phyloP scores from a whole-genome alignment of 495 filamentous ascomycete species.

The Darksidea phi region DNA sequence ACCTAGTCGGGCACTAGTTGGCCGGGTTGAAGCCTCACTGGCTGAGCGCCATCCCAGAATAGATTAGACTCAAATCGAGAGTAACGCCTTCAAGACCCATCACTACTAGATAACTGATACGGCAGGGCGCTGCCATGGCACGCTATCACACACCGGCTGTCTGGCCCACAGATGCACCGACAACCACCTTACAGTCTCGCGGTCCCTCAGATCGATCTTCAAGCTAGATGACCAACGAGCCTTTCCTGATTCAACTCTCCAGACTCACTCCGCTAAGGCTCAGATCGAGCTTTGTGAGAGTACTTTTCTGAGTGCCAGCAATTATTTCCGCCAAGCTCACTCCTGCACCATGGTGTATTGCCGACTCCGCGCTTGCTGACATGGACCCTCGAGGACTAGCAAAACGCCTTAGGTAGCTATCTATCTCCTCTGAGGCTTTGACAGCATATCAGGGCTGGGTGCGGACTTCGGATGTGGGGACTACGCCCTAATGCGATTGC shows the following conservation, averaged over 20 bases:
- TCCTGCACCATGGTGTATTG: background rate
- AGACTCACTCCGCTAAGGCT: no score
- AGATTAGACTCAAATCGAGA: background rate
- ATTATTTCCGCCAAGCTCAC: no score
- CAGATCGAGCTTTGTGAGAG: no score
- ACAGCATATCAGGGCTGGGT: background rate
- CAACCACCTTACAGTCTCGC: no score
- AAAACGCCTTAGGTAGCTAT: background rate
- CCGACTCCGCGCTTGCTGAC: background rate
- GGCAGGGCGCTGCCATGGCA: no score
- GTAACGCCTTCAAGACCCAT: background rate
- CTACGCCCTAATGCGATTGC: background rate
- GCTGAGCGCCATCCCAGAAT: background rate
- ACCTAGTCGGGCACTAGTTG: background rate
- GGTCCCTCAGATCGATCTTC: no score
- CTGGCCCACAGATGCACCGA: no score
- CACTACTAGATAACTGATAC: background rate
- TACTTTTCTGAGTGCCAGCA: no score
- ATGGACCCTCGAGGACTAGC: background rate
- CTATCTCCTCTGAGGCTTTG: background rate
- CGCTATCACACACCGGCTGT: no score
- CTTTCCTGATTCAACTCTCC: no score
- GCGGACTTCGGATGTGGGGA: constrained; percentile 37
- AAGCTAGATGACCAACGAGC: no score
- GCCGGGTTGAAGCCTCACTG: background rate